Conservation (phyloP, 164 flowering plant genomes). For the Chimonanthus praecox region DNA sequence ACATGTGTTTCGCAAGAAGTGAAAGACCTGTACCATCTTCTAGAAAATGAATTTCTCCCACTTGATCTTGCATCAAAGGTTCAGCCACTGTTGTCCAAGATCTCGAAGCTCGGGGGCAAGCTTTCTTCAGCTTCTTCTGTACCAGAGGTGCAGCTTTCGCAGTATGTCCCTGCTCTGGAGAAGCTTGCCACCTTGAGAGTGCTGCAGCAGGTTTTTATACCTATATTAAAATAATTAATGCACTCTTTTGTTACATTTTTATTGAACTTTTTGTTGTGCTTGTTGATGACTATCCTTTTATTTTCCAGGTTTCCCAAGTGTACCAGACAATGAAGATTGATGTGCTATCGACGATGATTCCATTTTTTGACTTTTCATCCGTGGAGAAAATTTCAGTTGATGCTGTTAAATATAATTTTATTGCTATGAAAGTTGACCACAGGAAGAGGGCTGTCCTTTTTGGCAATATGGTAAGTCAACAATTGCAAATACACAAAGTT, state of each 20-base stretch:
- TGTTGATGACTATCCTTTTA: background rate
- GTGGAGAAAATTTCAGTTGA: conserved; percentile 87
- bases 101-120: conserved; percentile 81
- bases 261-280: background rate
- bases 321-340: conserved; percentile 79
- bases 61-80: conserved; percentile 68
- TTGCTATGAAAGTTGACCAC: conserved; percentile 80
- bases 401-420: conserved; percentile 68
- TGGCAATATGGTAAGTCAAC: conserved; percentile 50
- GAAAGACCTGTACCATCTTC: conserved; percentile 71
- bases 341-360: conserved; percentile 64
- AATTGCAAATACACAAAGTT: background rate
- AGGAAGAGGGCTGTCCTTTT: conserved; percentile 63
- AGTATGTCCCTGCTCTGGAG: conserved; percentile 77
- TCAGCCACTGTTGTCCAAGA: conserved; percentile 63
- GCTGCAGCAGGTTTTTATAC: conserved; percentile 71
- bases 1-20: conserved; percentile 86
- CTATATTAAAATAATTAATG: background rate
- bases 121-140: conserved; percentile 76
- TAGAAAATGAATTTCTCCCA: conserved; percentile 80
- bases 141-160: conserved; percentile 78
- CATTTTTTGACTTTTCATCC: conserved; percentile 61
- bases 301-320: conserved; percentile 72
- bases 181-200: conserved; percentile 76
- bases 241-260: background rate